These are phyloP conservation scores for Acacia concinna DNA, from an alignment of 331 rosid species.

Conservation along the genomic window DNA sequence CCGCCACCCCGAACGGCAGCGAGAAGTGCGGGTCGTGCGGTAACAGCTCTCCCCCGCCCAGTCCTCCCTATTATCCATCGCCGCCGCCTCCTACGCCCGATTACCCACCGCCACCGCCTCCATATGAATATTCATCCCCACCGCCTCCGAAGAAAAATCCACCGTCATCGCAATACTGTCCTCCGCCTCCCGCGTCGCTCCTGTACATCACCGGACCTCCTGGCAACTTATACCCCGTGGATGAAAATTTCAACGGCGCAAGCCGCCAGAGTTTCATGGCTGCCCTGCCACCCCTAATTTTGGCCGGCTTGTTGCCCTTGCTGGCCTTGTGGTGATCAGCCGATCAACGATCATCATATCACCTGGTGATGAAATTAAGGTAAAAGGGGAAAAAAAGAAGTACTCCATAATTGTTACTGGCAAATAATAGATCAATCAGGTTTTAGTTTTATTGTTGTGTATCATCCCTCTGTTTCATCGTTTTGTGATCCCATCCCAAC, in stretches of 20 bases:
- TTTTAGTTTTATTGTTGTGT: background rate
- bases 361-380: background rate
- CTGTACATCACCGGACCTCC: slow-evolving; percentile 79
- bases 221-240: slow-evolving; percentile 63
- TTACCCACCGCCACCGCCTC: slow-evolving; percentile 40
- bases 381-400: background rate
- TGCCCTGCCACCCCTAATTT: slow-evolving; percentile 17
- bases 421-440: background rate
- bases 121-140: slow-evolving; percentile 5
- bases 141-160: slow-evolving; percentile 57
- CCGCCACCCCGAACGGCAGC: slow-evolving; percentile 9
- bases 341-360: background rate
- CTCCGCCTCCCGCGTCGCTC: slow-evolving; percentile 59
- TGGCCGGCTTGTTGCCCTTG: slow-evolving; percentile 37
- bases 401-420: background rate
- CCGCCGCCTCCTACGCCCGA: slow-evolving; percentile 51
- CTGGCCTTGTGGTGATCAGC: slow-evolving; percentile 37
- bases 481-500: slow-evolving; percentile 5
- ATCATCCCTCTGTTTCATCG: background rate
- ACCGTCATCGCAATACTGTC: slow-evolving; percentile 34
- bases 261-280: slow-evolving; percentile 18
- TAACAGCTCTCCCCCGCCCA: slow-evolving; percentile 36
- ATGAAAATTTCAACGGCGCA: slow-evolving; percentile 44
- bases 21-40: slow-evolving; percentile 55
- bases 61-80: slow-evolving; percentile 36